These are phyloP conservation scores for Fraxinus paxiana DNA, from an alignment of 305 asterid genomes.

Conservation along the genomic window DNA sequence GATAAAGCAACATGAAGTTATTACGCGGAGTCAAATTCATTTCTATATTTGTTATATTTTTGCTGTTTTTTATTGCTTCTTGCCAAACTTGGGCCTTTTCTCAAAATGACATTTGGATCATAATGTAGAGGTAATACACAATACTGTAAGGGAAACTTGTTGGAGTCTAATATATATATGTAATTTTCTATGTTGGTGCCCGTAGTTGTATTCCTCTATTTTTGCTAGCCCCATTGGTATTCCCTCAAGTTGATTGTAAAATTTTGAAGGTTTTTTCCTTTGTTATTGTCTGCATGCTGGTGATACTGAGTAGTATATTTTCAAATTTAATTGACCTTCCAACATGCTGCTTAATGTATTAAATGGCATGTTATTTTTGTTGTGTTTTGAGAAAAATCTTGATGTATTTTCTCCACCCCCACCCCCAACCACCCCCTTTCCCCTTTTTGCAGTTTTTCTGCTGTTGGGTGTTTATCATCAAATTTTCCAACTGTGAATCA, in stretches of 20 bases:
- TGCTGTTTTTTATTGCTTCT: neutral
- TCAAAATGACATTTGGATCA: neutral
- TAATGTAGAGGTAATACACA: neutral
- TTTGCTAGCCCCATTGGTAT: neutral
- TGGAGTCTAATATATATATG: neutral
- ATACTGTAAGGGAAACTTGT: neutral
- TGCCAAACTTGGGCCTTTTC: neutral
- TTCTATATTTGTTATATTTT: neutral
- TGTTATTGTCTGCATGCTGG: neutral
- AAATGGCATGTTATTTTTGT: conserved; percentile 9
- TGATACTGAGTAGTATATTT: neutral
- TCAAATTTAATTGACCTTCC: conserved; percentile 15
- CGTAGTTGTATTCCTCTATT: neutral
- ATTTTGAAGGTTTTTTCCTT: neutral
- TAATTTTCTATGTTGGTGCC: neutral
- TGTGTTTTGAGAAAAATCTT: neutral
- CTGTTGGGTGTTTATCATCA: neutral
- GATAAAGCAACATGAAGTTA: neutral
- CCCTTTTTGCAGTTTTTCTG: conserved; percentile 9
- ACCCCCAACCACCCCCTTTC: neutral
- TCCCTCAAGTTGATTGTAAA: neutral
- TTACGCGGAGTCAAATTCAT: neutral
- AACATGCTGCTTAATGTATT: conserved; percentile 16
- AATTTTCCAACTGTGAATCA: conserved; percentile 1
- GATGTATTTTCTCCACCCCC: conserved; percentile 7